These are phyloP conservation scores for Vachellia collinsii DNA, from an alignment of 306 rosid species.

Conservation along the genomic window DNA sequence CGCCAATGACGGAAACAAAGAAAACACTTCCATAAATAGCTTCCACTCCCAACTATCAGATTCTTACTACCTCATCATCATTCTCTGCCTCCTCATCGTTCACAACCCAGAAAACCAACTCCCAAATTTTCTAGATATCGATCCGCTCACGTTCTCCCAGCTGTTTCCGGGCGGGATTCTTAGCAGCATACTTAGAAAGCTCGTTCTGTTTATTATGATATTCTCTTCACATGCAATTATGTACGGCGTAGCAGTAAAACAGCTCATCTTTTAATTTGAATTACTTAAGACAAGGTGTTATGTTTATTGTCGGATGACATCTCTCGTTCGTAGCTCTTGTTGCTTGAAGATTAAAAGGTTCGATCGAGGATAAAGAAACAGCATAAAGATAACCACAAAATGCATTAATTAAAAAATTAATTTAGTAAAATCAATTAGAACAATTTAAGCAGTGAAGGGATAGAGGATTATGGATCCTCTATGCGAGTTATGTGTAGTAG, in stretches of 20 bases:
- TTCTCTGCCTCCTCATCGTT: not conserved
- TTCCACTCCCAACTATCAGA: not conserved
- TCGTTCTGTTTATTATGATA: not conserved
- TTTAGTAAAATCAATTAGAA: slow-evolving; percentile 21
- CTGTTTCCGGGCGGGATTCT: slow-evolving; percentile 26
- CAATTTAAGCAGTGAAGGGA: slow-evolving; percentile 1
- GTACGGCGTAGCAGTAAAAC: not conserved
- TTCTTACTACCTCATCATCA: not conserved
- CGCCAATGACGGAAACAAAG: slow-evolving; percentile 32
- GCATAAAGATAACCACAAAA: slow-evolving; percentile 28
- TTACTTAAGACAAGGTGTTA: not conserved
- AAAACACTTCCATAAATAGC: slow-evolving; percentile 13
- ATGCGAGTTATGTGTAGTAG: slow-evolving; percentile 71
- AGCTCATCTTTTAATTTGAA: not conserved
- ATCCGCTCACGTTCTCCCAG: slow-evolving; percentile 32
- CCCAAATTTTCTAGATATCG: slow-evolving; percentile 20
- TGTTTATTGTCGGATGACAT: slow-evolving; percentile 19
- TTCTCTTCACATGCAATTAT: no score
- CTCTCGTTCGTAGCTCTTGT: slow-evolving; percentile 24
- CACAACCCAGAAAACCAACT: not conserved
- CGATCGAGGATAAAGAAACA: slow-evolving; percentile 29
- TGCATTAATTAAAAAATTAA: slow-evolving; percentile 19
- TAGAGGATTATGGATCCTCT: slow-evolving; percentile 53
- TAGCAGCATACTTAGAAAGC: slow-evolving; percentile 20
- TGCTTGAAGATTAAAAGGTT: slow-evolving; percentile 36